Base-by-base conservation (phyloP, 2,329 filamentous ascomycete genomes). In the Fusarium buharicum region DNA sequence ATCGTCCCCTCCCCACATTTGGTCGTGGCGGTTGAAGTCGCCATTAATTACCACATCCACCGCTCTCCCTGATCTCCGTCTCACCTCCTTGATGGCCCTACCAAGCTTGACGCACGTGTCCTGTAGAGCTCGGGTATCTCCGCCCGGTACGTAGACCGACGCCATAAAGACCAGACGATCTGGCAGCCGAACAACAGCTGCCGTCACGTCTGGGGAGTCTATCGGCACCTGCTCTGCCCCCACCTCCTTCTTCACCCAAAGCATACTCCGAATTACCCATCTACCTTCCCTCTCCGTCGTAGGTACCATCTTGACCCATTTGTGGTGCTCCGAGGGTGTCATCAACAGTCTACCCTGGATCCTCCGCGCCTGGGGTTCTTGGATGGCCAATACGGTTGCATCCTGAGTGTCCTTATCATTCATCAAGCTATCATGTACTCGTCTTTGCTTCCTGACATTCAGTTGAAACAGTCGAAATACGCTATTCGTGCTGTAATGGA, bases 251-350 rank as follows among this genome's bases (percentile, higher is more conserved):
- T 30, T 30, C 10, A 30, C 28, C 28, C 28, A 30, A 30, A 30
- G 28, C 28, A 30, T 30, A 30, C 28, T 30, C 28, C 22, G 22
- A 17, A 41, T 41, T 24, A 28, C 22, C 39, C 22, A 41, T 30
- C 24, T 41, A 28, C 39, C 39, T 28, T 41, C 39, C 22, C 39
- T 41, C 6, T 28, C 20, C 16, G n/a, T 28, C 22, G 22, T 30
- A 28, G 39, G 22, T 27, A 41, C 24, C 39, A 41, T 41, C 39
- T 41, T 41, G n/a, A 41, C 24, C 39, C 39, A 41, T 41, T 18
- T 41, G n/a, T 27, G n/a, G 24, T 41, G 22, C n/a, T 22, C 39
- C 39, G 28, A 17, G 2, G 39, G 39, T 12, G n/a, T 28, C 11
- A 11, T 41, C n/a, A 30, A 28, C 9, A 41, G 24, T 9, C 14